Evolutionary conservation across 495 filamentous ascomycete genomes (phyloP), one percentile per base, ranked within the genome.

Genomic region (Talaromyces wortmannii): DNA sequence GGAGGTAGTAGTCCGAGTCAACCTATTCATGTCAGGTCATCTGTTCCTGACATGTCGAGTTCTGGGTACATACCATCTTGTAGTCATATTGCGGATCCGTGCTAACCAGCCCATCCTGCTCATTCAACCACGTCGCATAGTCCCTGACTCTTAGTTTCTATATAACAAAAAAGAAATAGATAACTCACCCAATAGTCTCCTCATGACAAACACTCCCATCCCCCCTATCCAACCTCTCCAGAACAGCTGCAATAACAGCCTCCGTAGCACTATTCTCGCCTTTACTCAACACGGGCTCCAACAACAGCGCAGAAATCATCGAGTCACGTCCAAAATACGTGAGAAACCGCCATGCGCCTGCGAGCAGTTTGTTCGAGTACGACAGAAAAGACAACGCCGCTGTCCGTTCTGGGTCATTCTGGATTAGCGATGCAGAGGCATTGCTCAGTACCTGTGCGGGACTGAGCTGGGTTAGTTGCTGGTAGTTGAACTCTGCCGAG

Each of bases 241-340:
- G 60, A 7, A 83, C 81, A 8, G 81, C 74, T 0, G 65, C 73
- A 50, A 87, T 79, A 7, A 84, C 81, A 44, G 82, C 81, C 63
- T 86, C 83, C 32, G 83, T 71, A 8, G 81, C 78, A 31, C 80
- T 75, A 4, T 71, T 75, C 53, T 78, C 60, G 0, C 82, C 83
- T 48, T 71, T 67, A 56, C 81, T 84, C 7, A 87, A 69, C 8
- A 86, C 71, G 8, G 80, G 77, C 55, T 79, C 70, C 13, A 87
- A 60, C 3, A 86, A 67, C 10, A 87, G 70, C 23, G 77, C 63
- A 0, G 80, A 74, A 48, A 87, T 82, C 70, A 87, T 81, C 44
- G 76, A 81, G 57, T 87, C 83, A 5, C 83, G 76, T 3, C 83
- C 83, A 65, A 86, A 87, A 56, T 87, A 87, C 0, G 82, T 87